Evolutionary conservation across 164 flowering plant genomes (phyloP).

Genomic region (Santalum album): DNA sequence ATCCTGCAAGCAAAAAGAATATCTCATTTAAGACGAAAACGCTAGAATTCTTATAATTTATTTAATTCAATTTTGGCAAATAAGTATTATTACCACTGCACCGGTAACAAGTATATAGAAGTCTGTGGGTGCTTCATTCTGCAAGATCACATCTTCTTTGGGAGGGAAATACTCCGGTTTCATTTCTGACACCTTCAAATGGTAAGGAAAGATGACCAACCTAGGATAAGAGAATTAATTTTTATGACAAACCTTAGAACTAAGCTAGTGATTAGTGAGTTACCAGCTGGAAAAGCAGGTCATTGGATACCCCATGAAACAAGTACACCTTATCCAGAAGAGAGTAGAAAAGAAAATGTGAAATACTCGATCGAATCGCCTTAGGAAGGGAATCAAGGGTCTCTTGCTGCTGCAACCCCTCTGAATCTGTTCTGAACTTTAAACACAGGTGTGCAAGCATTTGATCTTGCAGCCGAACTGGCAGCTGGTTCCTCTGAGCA

Average conservation of each 20-base stretch:
- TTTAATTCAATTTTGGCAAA: neutral
- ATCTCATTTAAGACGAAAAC: neutral
- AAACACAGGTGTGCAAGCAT: slow-evolving; percentile 92
- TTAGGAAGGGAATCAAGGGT: slow-evolving; percentile 83
- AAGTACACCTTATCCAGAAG: slow-evolving; percentile 71
- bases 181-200: slow-evolving; percentile 81
- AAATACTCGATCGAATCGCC: slow-evolving; percentile 89
- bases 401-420: slow-evolving; percentile 89
- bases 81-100: slow-evolving; percentile 53
- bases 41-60: neutral
- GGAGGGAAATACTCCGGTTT: slow-evolving; percentile 93
- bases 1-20: slow-evolving; percentile 43
- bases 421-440: slow-evolving; percentile 87
- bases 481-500: slow-evolving; percentile 73
- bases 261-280: slow-evolving; percentile 3
- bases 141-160: slow-evolving; percentile 89
- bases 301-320: slow-evolving; percentile 78
- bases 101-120: slow-evolving; percentile 79
- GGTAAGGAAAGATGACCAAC: no score
- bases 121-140: slow-evolving; percentile 96
- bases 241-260: neutral
- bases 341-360: slow-evolving; percentile 69
- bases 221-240: slow-evolving; percentile 2
- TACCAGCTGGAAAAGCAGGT: slow-evolving; percentile 89
- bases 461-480: slow-evolving; percentile 70